These are phyloP conservation scores for Aspergillus wentii DNA, from an alignment of 495 filamentous ascomycete species.

Conservation along the genomic window DNA sequence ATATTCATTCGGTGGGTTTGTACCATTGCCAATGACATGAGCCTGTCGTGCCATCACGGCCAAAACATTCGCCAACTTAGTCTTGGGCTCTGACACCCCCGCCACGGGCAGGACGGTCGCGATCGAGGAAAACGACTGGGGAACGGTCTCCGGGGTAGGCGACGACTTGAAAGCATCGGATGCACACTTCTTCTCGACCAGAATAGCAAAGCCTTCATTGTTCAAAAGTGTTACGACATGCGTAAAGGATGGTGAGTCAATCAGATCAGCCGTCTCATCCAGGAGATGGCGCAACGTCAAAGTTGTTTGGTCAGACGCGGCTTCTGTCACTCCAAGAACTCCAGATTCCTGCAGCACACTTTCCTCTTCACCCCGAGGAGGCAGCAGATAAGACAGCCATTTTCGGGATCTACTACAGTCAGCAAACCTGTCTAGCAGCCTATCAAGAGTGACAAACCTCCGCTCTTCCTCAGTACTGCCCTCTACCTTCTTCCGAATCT, in stretches of 20 bases:
- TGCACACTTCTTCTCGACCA: constrained; percentile 74
- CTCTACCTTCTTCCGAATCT: constrained; percentile 81
- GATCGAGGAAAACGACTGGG: constrained; percentile 38
- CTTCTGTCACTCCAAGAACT: constrained; percentile 53
- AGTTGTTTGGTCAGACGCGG: constrained; percentile 36
- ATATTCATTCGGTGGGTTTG: constrained; percentile 70
- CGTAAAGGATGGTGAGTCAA: constrained; percentile 87
- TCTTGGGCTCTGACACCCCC: constrained; percentile 39
- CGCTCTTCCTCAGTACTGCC: constrained; percentile 61
- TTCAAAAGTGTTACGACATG: constrained; percentile 80
- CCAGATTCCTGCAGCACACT: constrained; percentile 80
- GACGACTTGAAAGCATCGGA: constrained; percentile 69
- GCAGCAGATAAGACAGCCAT: constrained; percentile 86
- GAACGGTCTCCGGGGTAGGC: constrained; percentile 34
- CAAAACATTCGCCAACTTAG: constrained; percentile 85
- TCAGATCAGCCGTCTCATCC: constrained; percentile 91
- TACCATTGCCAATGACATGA: constrained; percentile 80
- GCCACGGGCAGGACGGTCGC: constrained; percentile 31
- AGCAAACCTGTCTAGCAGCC: constrained; percentile 10
- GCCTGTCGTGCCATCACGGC: constrained; percentile 85
- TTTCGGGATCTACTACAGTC: constrained; percentile 35
- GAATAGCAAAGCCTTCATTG: constrained; percentile 75
- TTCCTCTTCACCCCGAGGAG: constrained; percentile 68
- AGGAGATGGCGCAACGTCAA: constrained; percentile 75
- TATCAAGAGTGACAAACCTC: constrained; percentile 47